A percentile compares a stretch with the other conserved stretches of the same genome.
These are phyloP conservation scores for Arthrobotrys sphaeroides DNA, from an alignment of 2,329 filamentous ascomycete genomes.

Conservation along the genomic window DNA sequence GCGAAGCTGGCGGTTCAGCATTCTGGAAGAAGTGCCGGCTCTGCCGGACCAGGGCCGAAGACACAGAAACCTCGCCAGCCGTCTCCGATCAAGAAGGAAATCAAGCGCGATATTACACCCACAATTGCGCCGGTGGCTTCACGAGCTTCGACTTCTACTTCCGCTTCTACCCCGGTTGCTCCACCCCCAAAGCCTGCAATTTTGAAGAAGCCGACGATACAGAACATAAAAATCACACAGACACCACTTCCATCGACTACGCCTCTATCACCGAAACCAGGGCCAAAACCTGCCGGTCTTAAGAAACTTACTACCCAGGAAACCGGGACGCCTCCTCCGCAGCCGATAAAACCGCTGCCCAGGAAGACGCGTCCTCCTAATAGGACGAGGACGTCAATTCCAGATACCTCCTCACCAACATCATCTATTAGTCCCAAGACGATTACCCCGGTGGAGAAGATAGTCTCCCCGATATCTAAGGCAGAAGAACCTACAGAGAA, in stretches of 20 bases:
- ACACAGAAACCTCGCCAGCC: conserved; percentile 42
- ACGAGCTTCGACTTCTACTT: not conserved
- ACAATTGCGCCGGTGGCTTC: not conserved
- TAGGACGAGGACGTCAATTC: conserved; percentile 8
- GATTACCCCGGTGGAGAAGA: conserved; percentile 10
- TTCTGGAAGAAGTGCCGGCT: conserved; percentile 45
- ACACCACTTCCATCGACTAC: not conserved
- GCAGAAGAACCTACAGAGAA: conserved; percentile 9
- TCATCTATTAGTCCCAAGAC: conserved; percentile 16
- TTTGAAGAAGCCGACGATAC: conserved; percentile 41
- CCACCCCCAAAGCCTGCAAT: conserved; percentile 38
- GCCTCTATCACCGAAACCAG: conserved; percentile 20
- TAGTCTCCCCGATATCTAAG: not conserved
- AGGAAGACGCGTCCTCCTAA: conserved; percentile 19
- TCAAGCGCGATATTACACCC: conserved; percentile 30
- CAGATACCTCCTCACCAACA: conserved; percentile 8
- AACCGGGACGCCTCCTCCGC: conserved; percentile 48
- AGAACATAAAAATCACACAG: conserved; percentile 33
- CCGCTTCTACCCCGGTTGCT: conserved; percentile 1
- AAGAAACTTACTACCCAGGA: conserved; percentile 21
- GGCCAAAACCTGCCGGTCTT: conserved; percentile 23
- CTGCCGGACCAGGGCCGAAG: conserved; percentile 3
- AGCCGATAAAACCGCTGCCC: conserved; percentile 44
- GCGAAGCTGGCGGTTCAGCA: conserved; percentile 51
- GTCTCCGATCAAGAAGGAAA: conserved; percentile 45